These are phyloP conservation scores for Silene latifolia DNA, from an alignment of 148 eudicot genomes.

Conservation along the genomic window DNA sequence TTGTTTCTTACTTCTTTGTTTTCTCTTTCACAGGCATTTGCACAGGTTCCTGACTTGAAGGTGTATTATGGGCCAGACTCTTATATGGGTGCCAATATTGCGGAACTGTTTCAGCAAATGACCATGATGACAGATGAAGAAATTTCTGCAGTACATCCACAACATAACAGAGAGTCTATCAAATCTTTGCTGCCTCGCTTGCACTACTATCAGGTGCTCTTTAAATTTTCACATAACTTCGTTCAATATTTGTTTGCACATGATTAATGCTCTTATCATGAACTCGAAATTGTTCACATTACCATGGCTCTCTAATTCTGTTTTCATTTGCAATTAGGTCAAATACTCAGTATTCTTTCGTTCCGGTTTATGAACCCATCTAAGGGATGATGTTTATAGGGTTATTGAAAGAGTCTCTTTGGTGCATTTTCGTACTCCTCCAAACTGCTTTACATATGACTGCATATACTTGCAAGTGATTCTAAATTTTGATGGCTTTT, in stretches of 20 bases:
- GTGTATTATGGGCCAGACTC: slow-evolving; percentile 96
- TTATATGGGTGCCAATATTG: slow-evolving; percentile 97
- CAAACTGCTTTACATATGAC: no score
- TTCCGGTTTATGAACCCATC: no score
- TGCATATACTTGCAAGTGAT: background rate
- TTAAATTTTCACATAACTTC: background rate
- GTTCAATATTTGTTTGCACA: background rate
- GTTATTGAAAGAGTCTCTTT: no score
- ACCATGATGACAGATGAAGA: slow-evolving; percentile 86
- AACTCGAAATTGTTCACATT: no score
- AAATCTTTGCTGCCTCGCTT: slow-evolving; percentile 74
- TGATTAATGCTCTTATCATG: background rate
- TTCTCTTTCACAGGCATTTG: slow-evolving; percentile 63
- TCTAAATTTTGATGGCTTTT: background rate
- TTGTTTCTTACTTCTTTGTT: no score
- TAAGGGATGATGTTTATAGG: no score
- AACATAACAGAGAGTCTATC: slow-evolving; percentile 61
- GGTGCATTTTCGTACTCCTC: no score
- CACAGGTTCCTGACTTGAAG: slow-evolving; percentile 68
- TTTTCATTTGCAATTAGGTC: no score
- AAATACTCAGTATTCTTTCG: no score
- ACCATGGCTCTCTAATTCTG: no score
- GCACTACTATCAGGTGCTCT: slow-evolving; percentile 72
- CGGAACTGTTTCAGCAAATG: slow-evolving; percentile 85
- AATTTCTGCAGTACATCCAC: slow-evolving; percentile 70